Conservation (phyloP, 1,139 yeast genomes). For the Saccharomycopsis crataegensis region DNA sequence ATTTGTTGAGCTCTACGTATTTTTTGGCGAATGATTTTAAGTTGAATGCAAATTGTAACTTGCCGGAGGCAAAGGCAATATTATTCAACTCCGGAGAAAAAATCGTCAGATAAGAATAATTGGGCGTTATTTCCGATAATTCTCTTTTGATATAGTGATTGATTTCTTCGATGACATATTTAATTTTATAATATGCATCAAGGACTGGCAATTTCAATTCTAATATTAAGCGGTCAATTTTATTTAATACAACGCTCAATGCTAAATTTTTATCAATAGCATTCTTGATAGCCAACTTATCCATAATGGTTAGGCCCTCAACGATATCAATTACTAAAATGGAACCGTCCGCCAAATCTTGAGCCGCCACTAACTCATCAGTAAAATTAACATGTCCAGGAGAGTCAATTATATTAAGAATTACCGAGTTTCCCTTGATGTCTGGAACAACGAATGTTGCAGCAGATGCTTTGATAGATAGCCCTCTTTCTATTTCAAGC, state of each 20-base stretch:
- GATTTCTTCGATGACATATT: constrained; percentile 53
- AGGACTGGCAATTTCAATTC: constrained; percentile 70
- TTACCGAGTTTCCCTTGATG: constrained; percentile 46
- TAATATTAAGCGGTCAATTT: constrained; percentile 71
- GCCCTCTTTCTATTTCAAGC: constrained; percentile 63
- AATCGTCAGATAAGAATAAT: constrained; percentile 29
- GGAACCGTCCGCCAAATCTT: constrained; percentile 57
- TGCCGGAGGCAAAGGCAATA: constrained; percentile 67
- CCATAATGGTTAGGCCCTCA: constrained; percentile 64
- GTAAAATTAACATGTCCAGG: constrained; percentile 88
- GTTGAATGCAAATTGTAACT: constrained; percentile 56
- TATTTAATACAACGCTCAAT: constrained; percentile 62
- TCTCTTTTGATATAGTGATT: constrained; percentile 40
- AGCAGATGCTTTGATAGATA: constrained; percentile 59
- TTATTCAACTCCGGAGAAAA: constrained; percentile 61
- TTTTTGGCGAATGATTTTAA: constrained; percentile 55
- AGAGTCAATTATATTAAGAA: constrained; percentile 65
- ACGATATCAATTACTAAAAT: constrained; percentile 74
- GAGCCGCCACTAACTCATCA: constrained; percentile 61
- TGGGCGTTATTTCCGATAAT: constrained; percentile 19
- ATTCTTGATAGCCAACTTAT: constrained; percentile 41
- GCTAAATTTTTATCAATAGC: constrained; percentile 43
- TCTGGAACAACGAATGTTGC: constrained; percentile 57
- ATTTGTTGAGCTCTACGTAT: constrained; percentile 33
- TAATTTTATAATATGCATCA: constrained; percentile 67